Conservation (phyloP, 2,329 filamentous ascomycete genomes). For the Ciborinia camelliae region DNA sequence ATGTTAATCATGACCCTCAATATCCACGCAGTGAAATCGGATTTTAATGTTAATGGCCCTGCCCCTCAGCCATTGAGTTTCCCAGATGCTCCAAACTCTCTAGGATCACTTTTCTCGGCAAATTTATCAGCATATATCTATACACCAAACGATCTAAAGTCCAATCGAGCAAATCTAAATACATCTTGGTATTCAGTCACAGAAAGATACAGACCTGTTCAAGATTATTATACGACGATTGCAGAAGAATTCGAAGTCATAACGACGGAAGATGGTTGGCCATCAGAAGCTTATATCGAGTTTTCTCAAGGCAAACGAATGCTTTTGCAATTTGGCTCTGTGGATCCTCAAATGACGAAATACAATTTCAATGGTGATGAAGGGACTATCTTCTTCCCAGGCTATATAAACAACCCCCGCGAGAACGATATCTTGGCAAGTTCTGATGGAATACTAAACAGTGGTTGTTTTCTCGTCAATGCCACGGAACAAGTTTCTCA, state of each 20-base stretch:
- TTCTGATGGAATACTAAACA: conserved; percentile 43
- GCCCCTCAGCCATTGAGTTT: conserved; percentile 42
- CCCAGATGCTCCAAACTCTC: conserved; percentile 43
- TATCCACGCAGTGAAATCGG: conserved; percentile 52
- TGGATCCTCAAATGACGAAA: conserved; percentile 54
- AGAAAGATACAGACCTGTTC: conserved; percentile 44
- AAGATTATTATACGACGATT: conserved; percentile 49
- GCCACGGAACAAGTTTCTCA: conserved; percentile 42
- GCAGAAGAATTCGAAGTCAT: conserved; percentile 33
- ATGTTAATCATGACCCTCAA: conserved; percentile 55
- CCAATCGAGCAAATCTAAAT: conserved; percentile 56
- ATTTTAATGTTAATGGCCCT: conserved; percentile 43
- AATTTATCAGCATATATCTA: conserved; percentile 53
- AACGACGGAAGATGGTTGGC: conserved; percentile 60
- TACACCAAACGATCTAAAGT: conserved; percentile 46
- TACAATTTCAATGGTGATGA: conserved; percentile 55
- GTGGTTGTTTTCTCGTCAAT: conserved; percentile 53
- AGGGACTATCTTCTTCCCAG: conserved; percentile 48
- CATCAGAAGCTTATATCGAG: conserved; percentile 56
- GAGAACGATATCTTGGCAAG: conserved; percentile 37
- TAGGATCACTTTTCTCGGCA: conserved; percentile 47
- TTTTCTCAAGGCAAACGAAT: conserved; percentile 52
- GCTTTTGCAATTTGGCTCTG: conserved; percentile 51
- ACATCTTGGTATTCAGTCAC: conserved; percentile 52
- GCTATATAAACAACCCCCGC: conserved; percentile 42